Conservation (phyloP, 1,139 yeast genomes). For the Pichia sp. region DNA sequence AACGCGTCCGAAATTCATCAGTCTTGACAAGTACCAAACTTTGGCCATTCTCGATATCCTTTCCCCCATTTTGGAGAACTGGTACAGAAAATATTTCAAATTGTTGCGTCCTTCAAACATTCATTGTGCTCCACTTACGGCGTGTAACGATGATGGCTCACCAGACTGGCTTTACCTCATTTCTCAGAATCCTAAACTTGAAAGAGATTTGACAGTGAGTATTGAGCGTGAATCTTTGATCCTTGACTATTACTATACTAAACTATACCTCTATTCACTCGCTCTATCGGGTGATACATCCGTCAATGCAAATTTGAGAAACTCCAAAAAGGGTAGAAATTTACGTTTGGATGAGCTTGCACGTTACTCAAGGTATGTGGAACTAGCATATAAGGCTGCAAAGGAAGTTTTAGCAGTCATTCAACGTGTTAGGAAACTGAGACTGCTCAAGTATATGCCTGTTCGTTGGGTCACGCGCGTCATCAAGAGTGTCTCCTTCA, state of each 20-base stretch:
- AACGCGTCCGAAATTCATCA: constrained; percentile 49
- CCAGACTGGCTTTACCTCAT: constrained; percentile 18
- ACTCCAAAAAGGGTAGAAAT: constrained; percentile 23
- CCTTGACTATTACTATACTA: constrained; percentile 79
- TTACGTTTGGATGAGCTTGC: constrained; percentile 64
- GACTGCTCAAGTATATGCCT: constrained; percentile 70
- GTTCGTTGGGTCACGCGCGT: constrained; percentile 85
- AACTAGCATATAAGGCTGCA: constrained; percentile 78
- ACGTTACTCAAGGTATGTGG: constrained; percentile 70
- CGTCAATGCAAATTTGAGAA: constrained; percentile 15
- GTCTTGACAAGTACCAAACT: constrained; percentile 55
- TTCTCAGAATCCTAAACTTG: constrained; percentile 27
- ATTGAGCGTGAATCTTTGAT: constrained; percentile 67
- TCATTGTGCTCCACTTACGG: constrained; percentile 16
- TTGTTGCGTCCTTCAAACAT: constrained; percentile 42
- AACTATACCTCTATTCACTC: constrained; percentile 73
- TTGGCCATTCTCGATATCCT: constrained; percentile 65
- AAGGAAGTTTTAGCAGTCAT: constrained; percentile 71
- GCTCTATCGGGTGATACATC: constrained; percentile 52
- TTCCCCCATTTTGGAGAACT: constrained; percentile 68
- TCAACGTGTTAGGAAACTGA: constrained; percentile 58
- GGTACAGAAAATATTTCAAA: constrained; percentile 61
- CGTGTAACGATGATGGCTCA: constrained; percentile 11
- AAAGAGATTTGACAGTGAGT: constrained; percentile 34
- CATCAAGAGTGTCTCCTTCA: constrained; percentile 85